phyloP scores from a whole-genome alignment of 352 stramenopile genomes.

The Globisporangium irregulare region DNA sequence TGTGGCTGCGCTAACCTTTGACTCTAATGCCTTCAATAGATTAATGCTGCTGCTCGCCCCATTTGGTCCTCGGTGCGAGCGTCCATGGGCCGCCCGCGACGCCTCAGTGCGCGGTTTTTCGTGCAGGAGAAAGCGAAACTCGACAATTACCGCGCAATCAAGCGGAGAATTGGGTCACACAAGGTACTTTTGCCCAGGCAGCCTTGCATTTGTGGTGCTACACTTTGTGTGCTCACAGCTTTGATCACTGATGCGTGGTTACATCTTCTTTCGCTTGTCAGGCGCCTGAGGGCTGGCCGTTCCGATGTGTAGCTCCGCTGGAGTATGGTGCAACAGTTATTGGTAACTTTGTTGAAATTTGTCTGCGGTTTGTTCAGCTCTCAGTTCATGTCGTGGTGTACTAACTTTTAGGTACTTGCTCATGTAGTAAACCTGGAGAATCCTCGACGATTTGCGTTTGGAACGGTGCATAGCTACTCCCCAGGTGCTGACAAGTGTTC shows the following conservation, averaged over 20 bases:
- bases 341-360: constrained; percentile 22
- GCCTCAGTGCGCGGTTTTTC: constrained; percentile 66
- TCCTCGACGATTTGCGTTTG: constrained; percentile 35
- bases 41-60: constrained; percentile 46
- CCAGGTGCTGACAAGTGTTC: constrained; percentile 29
- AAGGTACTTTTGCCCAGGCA: constrained; percentile 10
- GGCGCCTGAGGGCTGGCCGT: constrained; percentile 17
- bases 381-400: neutral
- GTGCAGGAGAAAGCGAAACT: constrained; percentile 67
- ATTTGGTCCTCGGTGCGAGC: constrained; percentile 75
- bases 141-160: constrained; percentile 47
- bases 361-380: neutral
- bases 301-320: constrained; percentile 17
- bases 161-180: constrained; percentile 20
- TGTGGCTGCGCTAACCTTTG: neutral
- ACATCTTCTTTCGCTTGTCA: neutral
- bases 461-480: constrained; percentile 29
- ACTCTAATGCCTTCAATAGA: constrained; percentile 22
- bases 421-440: constrained; percentile 35
- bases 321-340: constrained; percentile 26
- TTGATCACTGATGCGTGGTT: neutral
- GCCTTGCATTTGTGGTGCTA: neutral
- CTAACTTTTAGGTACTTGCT: neutral
- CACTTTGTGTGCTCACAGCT: neutral
- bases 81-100: constrained; percentile 70